phyloP scores from a whole-genome alignment of 805 yeast species.

The Candida insectorum region DNA sequence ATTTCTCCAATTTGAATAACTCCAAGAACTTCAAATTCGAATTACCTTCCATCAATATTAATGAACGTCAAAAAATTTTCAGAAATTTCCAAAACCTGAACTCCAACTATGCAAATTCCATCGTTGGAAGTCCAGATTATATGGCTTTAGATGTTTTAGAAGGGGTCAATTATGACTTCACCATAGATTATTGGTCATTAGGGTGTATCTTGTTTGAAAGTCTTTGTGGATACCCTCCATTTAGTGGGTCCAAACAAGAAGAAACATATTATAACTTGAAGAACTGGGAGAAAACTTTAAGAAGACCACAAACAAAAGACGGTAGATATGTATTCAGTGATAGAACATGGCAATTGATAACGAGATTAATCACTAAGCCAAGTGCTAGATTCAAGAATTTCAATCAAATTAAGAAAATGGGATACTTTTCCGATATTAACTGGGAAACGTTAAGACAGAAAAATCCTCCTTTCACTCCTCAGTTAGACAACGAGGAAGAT shows the following conservation, averaged over 20 bases:
- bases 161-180: slow-evolving; percentile 89
- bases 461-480: slow-evolving; percentile 95
- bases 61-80: slow-evolving; percentile 85
- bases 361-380: slow-evolving; percentile 77
- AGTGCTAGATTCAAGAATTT: slow-evolving; percentile 70
- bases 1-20: slow-evolving; percentile 61
- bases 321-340: slow-evolving; percentile 92
- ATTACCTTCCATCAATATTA: slow-evolving; percentile 64
- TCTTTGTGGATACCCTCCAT: slow-evolving; percentile 95
- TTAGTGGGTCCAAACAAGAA: slow-evolving; percentile 88
- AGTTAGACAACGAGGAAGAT: slow-evolving; percentile 93
- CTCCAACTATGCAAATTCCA: slow-evolving; percentile 80
- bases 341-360: slow-evolving; percentile 90
- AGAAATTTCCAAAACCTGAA: slow-evolving; percentile 60
- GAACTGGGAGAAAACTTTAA: slow-evolving; percentile 84
- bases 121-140: slow-evolving; percentile 97
- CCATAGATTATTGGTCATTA: slow-evolving; percentile 97
- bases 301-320: slow-evolving; percentile 88
- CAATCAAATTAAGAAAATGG: slow-evolving; percentile 74
- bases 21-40: slow-evolving; percentile 51
- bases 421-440: slow-evolving; percentile 81
- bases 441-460: slow-evolving; percentile 67
- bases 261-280: slow-evolving; percentile 93
- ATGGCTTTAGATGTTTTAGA: slow-evolving; percentile 98
- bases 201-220: slow-evolving; percentile 98